Evolutionary conservation across 768 basidiomycete genomes (phyloP), one percentile per base, ranked within the genome.

Genomic region (Cystobasidium tubakii): DNA sequence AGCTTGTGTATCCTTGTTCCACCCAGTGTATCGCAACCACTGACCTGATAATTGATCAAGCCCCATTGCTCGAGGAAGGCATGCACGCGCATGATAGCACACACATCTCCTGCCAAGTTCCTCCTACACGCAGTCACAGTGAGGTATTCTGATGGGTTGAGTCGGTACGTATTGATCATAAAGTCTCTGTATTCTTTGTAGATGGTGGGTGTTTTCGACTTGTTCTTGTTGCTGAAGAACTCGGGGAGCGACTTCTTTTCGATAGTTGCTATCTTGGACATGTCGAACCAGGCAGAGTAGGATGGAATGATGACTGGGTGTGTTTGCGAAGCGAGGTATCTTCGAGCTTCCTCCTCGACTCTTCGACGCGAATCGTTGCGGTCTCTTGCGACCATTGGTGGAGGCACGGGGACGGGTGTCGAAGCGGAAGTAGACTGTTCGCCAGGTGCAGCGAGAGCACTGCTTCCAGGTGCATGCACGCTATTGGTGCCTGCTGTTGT

Each of bases 141-240:
- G 73, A 99, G 85, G 79, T 99, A 99, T 81, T 99, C 96, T 27
- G 86, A 86, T 0, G 96, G 96, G 64, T 96, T 86, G 44, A 99
- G 85, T 64, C 96, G 86, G 82, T 97, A 98, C 0, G 96, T 93
- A 83, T 99, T 97, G 81, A 99, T 87, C 95, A 99, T 99, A 78
- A 99, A 99, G 84, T 99, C 95, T 74, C 96, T 88, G 79, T 99
- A 99, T 81, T 99, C 95, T 82, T 98, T 98, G 85, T 98, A 99
- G 75, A 97, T 92, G 23, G 90, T 85, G 0, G 96, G 95, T 0
- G 95, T 96, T 83, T 99, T 99, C 75, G 88, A 90, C 71, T 94
- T 83, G 81, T 98, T 97, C 66, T 92, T 86, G 55, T 90, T 90
- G 81, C 92, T 93, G 86, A 99, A 99, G 85, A 98, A 99, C 82